Evolutionary conservation across 257 asterid species (phyloP), one percentile per base, ranked within the genome.

Genomic region (Solanum chiquidenum): DNA sequence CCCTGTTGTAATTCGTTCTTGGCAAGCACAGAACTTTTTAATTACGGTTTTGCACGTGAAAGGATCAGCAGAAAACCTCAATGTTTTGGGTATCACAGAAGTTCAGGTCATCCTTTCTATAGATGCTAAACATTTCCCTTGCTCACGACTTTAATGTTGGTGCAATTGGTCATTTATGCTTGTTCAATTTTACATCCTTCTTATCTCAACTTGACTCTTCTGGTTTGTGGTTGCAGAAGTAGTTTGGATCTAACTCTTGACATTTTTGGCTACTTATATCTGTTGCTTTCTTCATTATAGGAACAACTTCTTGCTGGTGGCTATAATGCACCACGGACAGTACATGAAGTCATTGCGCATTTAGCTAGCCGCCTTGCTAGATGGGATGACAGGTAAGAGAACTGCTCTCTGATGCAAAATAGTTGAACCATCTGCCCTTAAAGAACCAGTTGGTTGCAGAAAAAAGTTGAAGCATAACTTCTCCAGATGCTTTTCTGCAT

Each of bases 301-400:
- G 99, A 97, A 90, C 93, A 93, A 60, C 98, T 96, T 89, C 91
- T 93, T 83, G 98, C 92, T 86, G 99, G 98, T 88, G 96, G 98
- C 90, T 92, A 91, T 87, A 94, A 90, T 92, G 89, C 98, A 42
- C 99, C 99, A 73, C 91, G 93, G 91, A 93, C 98, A 37, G 92
- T 88, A 64, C 98, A 95, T 91, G 98, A 94, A 88, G 90, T 97
- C 38, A 90, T 94, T 62, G 98, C 98, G 74, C 86, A 90, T 89
- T 91, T 97, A 92, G 98, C 98, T 89, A 55, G 91, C 89, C 98
- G 98, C 86, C 93, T 95, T 86, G 98, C 99, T 71, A 95, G 99
- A 49, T 97, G 99, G 99, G 99, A 97, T 93, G 98, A 97, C 91
- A 94, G 99, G 99, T 96, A 88, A 90, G 90, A 86, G 27, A 60